Evolutionary conservation across 2,329 filamentous ascomycete species (phyloP), one percentile per base, ranked within the genome.

Genomic region (Incumbomyces delicatus): DNA sequence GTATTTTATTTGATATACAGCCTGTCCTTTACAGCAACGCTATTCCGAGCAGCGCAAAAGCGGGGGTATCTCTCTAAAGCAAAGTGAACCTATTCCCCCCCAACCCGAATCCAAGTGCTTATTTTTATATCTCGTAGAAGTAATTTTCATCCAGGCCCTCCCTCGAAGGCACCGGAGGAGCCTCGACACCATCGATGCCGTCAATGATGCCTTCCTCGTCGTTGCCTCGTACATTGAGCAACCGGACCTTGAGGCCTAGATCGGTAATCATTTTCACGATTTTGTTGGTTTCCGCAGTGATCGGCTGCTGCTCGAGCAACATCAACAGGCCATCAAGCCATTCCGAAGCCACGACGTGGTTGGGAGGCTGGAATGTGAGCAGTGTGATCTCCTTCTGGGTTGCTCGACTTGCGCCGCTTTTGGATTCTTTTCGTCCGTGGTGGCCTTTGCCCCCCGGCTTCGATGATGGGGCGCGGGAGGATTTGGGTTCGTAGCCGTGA

Each of bases 271-370:
- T 70, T 46, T 82, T 80, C 45, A 95, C 83, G 51, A 96, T 70
- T 65, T 92, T 94, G 62, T 84, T 90, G 31, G 92, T 96, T 67
- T 96, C 90, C 2, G 88, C 80, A n/a, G 92, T 98, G 61, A 98
- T 95, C 16, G 92, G 92, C 49, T 89, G 80, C 66, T 98, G 92
- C 61, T 94, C 88, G 18, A 98, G 75, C 46, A 98, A 73, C 88
- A 98, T 94, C 47, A 96, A 74, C 53, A 98, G 69, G 1, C 92
- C 92, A 63, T 98, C 92, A 4, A 98, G 75, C 92, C 92, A 98
- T 66, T 98, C 92, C 1, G 88, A 94, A 8, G 92, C 92, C 40
- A 92, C 70, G 53, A 80, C 86, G 61, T 92, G 84, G 49, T 80
- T 85, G 49, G 80, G 71, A 5, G 90, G 89, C 63, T 87, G 81